Evolutionary conservation across 768 basidiomycete genomes (phyloP), one percentile per base, ranked within the genome.

Genomic region (Collybia sordida): DNA sequence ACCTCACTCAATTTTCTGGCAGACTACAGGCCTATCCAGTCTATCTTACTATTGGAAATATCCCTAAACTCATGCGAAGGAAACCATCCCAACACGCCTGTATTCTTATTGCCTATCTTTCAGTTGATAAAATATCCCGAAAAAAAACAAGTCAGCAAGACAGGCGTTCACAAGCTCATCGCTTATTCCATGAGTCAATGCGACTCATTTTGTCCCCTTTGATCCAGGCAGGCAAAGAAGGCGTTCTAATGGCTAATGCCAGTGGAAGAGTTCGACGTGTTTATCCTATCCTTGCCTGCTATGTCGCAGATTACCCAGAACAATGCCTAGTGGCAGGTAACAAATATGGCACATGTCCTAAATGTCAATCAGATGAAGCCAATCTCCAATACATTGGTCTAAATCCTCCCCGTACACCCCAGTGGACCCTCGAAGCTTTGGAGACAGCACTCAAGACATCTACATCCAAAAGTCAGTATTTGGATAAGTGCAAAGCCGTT

Each of bases 101-200:
- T 19, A 22, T 45, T 34, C 44, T 45, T 11, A 17, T 45, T 45
- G 44, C 27, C 14, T 45, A 45, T 35, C 36, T 45, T 8, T 45
- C 44, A 9, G 44, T 45, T 18, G 31, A 45, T 28, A 45, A 45
- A 35, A 45, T 3, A 39, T 53, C 76, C n/a, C n/a, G n/a, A n/a
- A n/a, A n/a, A n/a, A n/a, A n/a, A n/a, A 0, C 58, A 27, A 35
- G 36, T 64, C 40, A 63, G 67, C 50, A 59, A 54, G 1, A 63
- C 63, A 8, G 47, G 61, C 24, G 60, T 0, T 42, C 64, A 17
- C 60, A 60, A 0, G 54, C 59, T 0, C 64, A 64, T 0, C 52
- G 71, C 35, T 51, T 77, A 0, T 77, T 72, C 55, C 73, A 77
- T 49, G 57, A 56, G 0, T 72, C 65, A 44, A 64, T 74, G 57